Percentiles rank a stretch among this genome's conserved stretches.
Conservation (phyloP, 2,329 filamentous ascomycete species). For the Pseudogymnoascus pannorum region DNA sequence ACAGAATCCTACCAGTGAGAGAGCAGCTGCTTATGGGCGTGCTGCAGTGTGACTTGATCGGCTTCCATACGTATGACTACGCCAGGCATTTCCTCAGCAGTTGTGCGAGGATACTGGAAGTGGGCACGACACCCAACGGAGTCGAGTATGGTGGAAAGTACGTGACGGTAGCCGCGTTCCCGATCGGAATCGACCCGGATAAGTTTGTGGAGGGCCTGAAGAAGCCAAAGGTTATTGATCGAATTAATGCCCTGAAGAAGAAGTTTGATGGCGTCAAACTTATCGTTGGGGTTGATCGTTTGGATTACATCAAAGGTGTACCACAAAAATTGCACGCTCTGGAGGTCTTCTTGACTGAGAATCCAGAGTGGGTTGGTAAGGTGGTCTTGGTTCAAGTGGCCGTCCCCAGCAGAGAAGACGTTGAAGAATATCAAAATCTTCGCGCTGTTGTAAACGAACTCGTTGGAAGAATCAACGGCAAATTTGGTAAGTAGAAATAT, state of each 20-base stretch:
- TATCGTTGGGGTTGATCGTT: conserved; percentile 90
- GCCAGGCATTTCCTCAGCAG: conserved; percentile 95
- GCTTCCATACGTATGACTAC: conserved; percentile 98
- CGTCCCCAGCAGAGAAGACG: conserved; percentile 88
- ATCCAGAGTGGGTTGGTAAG: conserved; percentile 97
- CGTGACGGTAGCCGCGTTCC: conserved; percentile 88
- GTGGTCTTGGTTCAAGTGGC: conserved; percentile 95
- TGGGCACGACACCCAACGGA: conserved; percentile 75
- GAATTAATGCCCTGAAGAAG: conserved; percentile 74
- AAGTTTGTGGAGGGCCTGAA: conserved; percentile 88
- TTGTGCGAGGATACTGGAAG: conserved; percentile 84
- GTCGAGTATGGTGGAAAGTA: conserved; percentile 86
- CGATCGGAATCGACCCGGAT: conserved; percentile 95
- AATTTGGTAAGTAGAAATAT: conserved; percentile 53
- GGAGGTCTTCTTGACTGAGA: conserved; percentile 92
- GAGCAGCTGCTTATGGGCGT: conserved; percentile 82
- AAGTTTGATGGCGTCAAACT: conserved; percentile 96
- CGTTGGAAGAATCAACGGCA: conserved; percentile 93
- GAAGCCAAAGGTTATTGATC: conserved; percentile 77
- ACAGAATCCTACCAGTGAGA: conserved; percentile 86
- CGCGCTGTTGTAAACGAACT: conserved; percentile 94
- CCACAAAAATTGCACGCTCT: conserved; percentile 95
- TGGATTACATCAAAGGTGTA: conserved; percentile 98
- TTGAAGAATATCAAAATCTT: conserved; percentile 96
- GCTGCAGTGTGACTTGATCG: conserved; percentile 88